Evolutionary conservation across 1,284 basidiomycete species (phyloP).

Genomic region (Sanguinoderma infundibulare): DNA sequence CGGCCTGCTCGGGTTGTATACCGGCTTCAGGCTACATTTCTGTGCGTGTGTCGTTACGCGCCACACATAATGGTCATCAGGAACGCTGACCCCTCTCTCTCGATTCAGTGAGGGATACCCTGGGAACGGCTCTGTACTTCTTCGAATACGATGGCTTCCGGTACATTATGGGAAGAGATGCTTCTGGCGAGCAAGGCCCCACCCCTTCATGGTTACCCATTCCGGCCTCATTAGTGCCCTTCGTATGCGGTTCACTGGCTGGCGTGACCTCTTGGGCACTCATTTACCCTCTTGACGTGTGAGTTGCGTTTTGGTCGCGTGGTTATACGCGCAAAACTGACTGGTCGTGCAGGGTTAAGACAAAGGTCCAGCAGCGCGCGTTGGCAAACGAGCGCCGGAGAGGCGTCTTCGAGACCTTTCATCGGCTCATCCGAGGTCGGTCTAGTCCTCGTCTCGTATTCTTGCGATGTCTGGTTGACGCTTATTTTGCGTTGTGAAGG

Average conservation of each 20-base stretch:
- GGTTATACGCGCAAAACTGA: no score
- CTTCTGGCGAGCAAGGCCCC: conserved; percentile 74
- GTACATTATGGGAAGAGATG: conserved; percentile 68
- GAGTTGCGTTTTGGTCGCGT: conserved; percentile 42
- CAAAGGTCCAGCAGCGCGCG: conserved; percentile 89
- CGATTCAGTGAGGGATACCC: conserved; percentile 72
- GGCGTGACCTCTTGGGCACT: conserved; percentile 85
- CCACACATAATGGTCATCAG: background rate
- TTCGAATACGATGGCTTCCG: conserved; percentile 88
- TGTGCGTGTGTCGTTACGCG: conserved; percentile 42
- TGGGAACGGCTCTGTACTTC: conserved; percentile 86
- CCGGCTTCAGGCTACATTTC: conserved; percentile 84
- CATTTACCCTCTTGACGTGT: conserved; percentile 88
- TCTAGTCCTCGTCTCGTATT: background rate
- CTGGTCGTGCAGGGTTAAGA: conserved; percentile 74
- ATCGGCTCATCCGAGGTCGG: conserved; percentile 75
- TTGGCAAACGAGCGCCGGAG: conserved; percentile 76
- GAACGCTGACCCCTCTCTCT: conserved; percentile 4
- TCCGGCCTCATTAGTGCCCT: conserved; percentile 77
- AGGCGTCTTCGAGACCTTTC: conserved; percentile 74
- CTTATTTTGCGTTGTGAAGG: conserved; percentile 47
- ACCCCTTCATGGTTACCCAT: conserved; percentile 82
- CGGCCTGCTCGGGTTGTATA: conserved; percentile 79
- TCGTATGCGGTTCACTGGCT: conserved; percentile 82
- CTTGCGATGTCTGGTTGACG: background rate